A percentile compares a stretch with the other conserved stretches of the same genome.
phyloP scores from a whole-genome alignment of 2,329 filamentous ascomycete species.

The Fusarium sp. region DNA sequence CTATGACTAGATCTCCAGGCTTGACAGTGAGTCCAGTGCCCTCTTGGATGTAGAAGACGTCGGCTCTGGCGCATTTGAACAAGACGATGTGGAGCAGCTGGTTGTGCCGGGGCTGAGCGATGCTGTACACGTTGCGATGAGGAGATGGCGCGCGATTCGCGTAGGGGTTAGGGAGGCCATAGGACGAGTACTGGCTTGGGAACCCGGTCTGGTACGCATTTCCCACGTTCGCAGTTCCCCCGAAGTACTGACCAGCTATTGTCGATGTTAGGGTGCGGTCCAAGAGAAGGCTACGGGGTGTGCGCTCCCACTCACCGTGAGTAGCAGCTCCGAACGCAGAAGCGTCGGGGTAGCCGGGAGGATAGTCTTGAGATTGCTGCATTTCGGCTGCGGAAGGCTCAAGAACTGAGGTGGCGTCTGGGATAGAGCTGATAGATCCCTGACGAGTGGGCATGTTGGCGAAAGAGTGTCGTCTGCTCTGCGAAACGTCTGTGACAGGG shows the following conservation, averaged over 20 bases:
- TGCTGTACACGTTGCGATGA: conserved; percentile 70
- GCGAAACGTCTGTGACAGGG: conserved; percentile 71
- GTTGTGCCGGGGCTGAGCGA: conserved; percentile 71
- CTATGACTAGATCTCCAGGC: conserved; percentile 93
- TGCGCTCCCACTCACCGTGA: conserved; percentile 52
- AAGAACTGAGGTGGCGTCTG: conserved; percentile 61
- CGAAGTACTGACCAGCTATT: conserved; percentile 42
- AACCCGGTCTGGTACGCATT: conserved; percentile 45
- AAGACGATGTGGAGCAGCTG: conserved; percentile 88
- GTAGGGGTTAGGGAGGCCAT: conserved; percentile 58
- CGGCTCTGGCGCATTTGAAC: conserved; percentile 95
- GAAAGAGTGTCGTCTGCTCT: conserved; percentile 85
- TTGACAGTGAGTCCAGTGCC: conserved; percentile 93
- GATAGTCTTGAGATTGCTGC: conserved; percentile 57
- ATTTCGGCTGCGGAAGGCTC: conserved; percentile 60
- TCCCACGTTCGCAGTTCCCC: conserved; percentile 39
- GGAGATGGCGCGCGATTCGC: conserved; percentile 68
- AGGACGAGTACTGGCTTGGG: conserved; percentile 59
- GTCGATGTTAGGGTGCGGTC: conserved; percentile 4
- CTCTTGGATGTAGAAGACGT: conserved; percentile 97
- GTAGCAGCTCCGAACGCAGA: conserved; percentile 51
- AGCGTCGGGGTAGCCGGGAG: conserved; percentile 54
- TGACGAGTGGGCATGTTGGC: conserved; percentile 75
- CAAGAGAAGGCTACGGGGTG: not conserved
- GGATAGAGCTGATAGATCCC: conserved; percentile 71